Base-by-base conservation (phyloP, 208 protist genomes). In the Acanthamoeba royreba region DNA sequence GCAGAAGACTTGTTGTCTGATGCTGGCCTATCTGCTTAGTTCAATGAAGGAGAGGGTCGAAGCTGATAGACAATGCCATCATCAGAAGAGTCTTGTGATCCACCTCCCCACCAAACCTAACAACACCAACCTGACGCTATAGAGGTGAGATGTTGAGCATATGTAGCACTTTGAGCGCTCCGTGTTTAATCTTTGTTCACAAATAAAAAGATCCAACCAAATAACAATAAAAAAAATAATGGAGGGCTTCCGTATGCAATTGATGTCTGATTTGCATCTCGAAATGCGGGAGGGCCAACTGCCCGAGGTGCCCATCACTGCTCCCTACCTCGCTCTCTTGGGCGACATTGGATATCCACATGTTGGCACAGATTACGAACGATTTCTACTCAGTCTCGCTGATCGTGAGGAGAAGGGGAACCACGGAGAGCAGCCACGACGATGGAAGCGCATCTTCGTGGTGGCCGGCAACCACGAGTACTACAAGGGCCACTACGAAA, bases 401-500 rank as follows among this genome's bases (percentile, higher is more conserved):
- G 69, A 81, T 35, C 61, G 61, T 74, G 13, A n/a, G 33, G 19
- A 13, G 63, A n/a, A 8, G 38, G 1, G 15, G 74, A n/a, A n/a
- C 5, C 72, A 42, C 11, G 19, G 7, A 15, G 61, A 31, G 17
- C 69, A 47, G 2, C n/a, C n/a, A n/a, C n/a, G n/a, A n/a, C 33
- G 79, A 31, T 88, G 47, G 79, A 25, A 55, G 3, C 43, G 49
- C 47, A 61, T 88, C 79, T 88, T 88, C 33, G 79, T 88, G 79
- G n/a, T 88, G 31, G 43, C 47, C 22, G 79, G 79, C 79, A 88
- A 88, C 45, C 79, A 88, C 79, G 79, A 88, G 79, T 88, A 40
- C 47, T 88, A 88, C 79, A 88, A 53, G 47, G 43, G 47, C 19
- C 47, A 88, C 79, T 63, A 63, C 47, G 79, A 88, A 25, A 88